Evolutionary conservation across 331 rosid genomes (phyloP).

Genomic region (Phaseolus coccineus): DNA sequence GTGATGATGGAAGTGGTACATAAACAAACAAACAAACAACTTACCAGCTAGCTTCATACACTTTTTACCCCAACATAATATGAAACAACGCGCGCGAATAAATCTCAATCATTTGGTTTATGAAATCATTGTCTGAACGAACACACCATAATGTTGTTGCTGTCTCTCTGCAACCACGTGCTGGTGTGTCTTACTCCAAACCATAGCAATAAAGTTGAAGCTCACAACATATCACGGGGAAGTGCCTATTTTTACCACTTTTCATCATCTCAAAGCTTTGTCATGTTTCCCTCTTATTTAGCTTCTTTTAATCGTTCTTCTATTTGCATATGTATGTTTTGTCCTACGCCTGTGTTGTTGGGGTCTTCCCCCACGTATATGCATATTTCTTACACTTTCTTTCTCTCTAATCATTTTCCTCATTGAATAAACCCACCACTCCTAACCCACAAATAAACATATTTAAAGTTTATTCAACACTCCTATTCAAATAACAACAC

Average conservation of each 20-base stretch:
- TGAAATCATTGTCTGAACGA: slow-evolving; percentile 40
- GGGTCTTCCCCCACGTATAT: slow-evolving; percentile 22
- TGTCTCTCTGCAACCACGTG: slow-evolving; percentile 56
- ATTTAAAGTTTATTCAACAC: too few species aligned
- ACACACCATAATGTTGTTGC: slow-evolving; percentile 6
- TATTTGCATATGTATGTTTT: not conserved
- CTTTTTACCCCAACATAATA: not conserved
- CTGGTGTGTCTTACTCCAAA: not conserved
- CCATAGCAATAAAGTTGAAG: not conserved
- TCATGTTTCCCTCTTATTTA: too few species aligned
- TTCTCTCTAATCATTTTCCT: slow-evolving; percentile 24
- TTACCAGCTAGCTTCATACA: not conserved
- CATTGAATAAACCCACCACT: not conserved
- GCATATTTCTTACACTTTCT: not conserved
- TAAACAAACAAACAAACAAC: not conserved
- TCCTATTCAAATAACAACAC: not conserved
- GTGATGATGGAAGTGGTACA: not conserved
- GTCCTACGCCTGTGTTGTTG: slow-evolving; percentile 24
- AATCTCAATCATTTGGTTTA: slow-evolving; percentile 28
- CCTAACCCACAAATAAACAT: too few species aligned
- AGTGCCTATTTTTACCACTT: slow-evolving; percentile 30
- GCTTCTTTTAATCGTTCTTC: too few species aligned
- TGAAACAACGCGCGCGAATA: slow-evolving; percentile 3
- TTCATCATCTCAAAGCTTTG: too few species aligned
- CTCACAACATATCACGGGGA: not conserved